phyloP scores from a whole-genome alignment of 1,139 yeast genomes.

The Yamadazyma mexicana region DNA sequence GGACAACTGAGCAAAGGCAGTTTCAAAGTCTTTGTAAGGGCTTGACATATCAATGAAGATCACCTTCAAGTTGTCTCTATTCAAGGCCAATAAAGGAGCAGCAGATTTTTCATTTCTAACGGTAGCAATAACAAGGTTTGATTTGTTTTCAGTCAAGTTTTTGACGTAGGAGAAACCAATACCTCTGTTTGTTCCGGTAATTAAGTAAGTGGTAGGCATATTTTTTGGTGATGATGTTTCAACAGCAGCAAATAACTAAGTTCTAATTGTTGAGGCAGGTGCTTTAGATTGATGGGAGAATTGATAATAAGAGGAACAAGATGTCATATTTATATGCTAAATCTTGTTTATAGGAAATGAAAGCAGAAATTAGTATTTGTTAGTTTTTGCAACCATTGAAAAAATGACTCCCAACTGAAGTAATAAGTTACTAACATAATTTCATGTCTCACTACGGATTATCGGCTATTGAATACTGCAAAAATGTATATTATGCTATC shows the following conservation, averaged over 20 bases:
- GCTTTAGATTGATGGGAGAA: too few species aligned
- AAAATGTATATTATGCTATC: too few species aligned
- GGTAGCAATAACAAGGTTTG: constrained; percentile 8
- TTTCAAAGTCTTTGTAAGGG: constrained; percentile 8
- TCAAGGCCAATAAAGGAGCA: constrained; percentile 3
- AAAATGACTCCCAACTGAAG: too few species aligned
- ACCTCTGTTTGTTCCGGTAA: constrained; percentile 25
- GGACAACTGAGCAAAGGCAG: constrained; percentile 10
- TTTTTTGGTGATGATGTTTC: not conserved
- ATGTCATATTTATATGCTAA: too few species aligned
- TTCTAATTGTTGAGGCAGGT: not conserved
- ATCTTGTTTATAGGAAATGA: too few species aligned
- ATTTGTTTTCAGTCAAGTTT: constrained; percentile 9
- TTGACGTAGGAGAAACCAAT: constrained; percentile 19
- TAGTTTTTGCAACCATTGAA: too few species aligned
- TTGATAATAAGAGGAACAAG: too few species aligned
- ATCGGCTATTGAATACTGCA: too few species aligned
- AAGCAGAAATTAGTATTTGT: too few species aligned
- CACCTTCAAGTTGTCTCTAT: constrained; percentile 14
- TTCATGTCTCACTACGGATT: too few species aligned
- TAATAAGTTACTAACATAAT: too few species aligned
- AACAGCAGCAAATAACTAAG: not conserved
- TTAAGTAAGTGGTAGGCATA: constrained; percentile 15
- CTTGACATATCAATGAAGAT: constrained; percentile 11
- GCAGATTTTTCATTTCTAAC: constrained; percentile 8